phyloP scores from a whole-genome alignment of 306 rosid species.

The Castanopsis chinensis region DNA sequence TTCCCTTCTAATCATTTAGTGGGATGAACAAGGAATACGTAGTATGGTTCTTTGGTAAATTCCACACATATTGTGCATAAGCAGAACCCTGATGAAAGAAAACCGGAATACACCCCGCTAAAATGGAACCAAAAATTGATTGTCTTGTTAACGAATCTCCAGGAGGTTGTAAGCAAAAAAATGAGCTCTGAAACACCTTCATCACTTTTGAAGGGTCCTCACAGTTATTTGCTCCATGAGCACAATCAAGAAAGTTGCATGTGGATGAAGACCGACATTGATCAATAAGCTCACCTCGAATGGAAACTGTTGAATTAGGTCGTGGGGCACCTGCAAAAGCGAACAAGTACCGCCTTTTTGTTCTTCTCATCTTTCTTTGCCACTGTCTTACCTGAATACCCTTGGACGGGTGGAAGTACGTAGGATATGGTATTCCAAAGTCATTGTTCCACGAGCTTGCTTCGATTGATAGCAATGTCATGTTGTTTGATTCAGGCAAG shows the following conservation, averaged over 20 bases:
- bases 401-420: constrained; percentile 48
- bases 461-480: constrained; percentile 47
- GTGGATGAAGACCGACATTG: constrained; percentile 32
- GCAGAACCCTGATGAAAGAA: constrained; percentile 57
- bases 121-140: constrained; percentile 55
- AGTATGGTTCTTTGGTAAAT: constrained; percentile 32
- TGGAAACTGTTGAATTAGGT: constrained; percentile 1
- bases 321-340: constrained; percentile 58
- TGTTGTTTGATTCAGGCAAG: constrained; percentile 50
- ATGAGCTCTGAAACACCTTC: constrained; percentile 40
- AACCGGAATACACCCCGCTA: constrained; percentile 60
- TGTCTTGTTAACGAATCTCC: constrained; percentile 57
- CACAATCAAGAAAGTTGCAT: constrained; percentile 39
- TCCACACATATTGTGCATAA: constrained; percentile 56
- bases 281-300: constrained; percentile 33
- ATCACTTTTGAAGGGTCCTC: constrained; percentile 29
- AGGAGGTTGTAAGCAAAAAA: constrained; percentile 57
- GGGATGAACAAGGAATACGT: constrained; percentile 40
- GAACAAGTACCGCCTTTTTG: constrained; percentile 43
- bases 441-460: constrained; percentile 39
- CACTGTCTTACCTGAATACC: constrained; percentile 33
- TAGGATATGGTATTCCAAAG: constrained; percentile 57
- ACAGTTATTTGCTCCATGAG: constrained; percentile 11
- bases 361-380: constrained; percentile 39
- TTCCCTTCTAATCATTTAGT: constrained; percentile 24